Evolutionary conservation across 2,329 filamentous ascomycete species (phyloP).

Genomic region (Aspergillus spinulosporus): DNA sequence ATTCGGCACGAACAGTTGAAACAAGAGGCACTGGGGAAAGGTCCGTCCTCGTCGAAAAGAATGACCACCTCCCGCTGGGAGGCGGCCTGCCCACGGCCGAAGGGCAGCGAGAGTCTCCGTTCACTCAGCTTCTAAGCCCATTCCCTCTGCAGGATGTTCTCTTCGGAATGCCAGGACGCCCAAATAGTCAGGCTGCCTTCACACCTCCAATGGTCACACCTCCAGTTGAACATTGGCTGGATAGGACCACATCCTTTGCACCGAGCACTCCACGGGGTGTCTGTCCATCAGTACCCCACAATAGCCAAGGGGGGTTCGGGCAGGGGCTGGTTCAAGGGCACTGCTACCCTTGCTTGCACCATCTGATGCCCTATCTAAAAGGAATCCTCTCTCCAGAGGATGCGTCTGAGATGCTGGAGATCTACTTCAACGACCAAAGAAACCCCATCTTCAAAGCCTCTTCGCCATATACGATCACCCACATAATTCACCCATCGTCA

Average conservation of each 20-base stretch:
- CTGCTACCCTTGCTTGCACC: constrained; percentile 7
- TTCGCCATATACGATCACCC: constrained; percentile 9
- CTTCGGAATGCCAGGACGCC: not conserved
- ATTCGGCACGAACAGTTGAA: constrained; percentile 3
- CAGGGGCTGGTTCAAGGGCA: not conserved
- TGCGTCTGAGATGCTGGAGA: constrained; percentile 14
- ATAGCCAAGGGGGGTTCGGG: not conserved
- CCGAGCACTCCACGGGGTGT: constrained; percentile 1
- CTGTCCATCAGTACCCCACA: constrained; percentile 3
- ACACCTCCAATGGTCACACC: not conserved
- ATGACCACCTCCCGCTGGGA: not conserved
- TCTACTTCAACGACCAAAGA: constrained; percentile 15
- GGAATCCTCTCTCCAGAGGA: constrained; percentile 4
- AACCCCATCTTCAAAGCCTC: constrained; percentile 15
- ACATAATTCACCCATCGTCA: constrained; percentile 9
- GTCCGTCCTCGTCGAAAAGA: not conserved
- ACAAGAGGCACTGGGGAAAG: not conserved
- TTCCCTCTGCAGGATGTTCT: constrained; percentile 1
- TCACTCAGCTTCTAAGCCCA: not conserved
- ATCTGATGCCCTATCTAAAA: constrained; percentile 4
- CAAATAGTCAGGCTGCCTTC: not conserved
- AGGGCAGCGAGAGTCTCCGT: not conserved
- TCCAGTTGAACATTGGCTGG: constrained; percentile 13
- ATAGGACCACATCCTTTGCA: constrained; percentile 1
- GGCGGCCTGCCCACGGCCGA: not conserved